A percentile compares a stretch with the other conserved stretches of the same genome.
These are phyloP conservation scores for Gaertneriomyces semiglobifer DNA, from an alignment of 192 early-diverging fungal species.

Conservation along the genomic window DNA sequence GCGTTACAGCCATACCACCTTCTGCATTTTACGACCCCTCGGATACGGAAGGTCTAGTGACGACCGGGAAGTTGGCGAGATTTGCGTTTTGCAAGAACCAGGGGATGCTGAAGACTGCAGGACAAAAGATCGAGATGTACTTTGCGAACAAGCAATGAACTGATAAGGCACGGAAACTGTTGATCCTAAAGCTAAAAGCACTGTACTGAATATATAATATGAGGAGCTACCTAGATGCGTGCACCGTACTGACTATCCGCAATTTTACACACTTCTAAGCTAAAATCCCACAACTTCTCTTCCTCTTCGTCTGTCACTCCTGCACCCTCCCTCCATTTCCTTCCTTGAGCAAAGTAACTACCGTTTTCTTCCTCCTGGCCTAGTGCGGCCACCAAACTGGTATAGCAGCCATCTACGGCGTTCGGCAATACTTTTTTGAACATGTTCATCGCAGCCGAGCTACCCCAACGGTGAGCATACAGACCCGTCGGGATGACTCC, in stretches of 20 bases:
- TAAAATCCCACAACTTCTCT: constrained; percentile 9
- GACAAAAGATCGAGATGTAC: constrained; percentile 31
- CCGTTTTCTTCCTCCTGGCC: neutral
- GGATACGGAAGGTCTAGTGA: constrained; percentile 13
- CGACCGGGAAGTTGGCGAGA: constrained; percentile 70
- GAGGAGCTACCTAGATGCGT: too few relatives aligned
- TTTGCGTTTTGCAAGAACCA: constrained; percentile 94
- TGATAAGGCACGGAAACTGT: too few relatives aligned
- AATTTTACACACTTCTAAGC: neutral
- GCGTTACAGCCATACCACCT: constrained; percentile 89
- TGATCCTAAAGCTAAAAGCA: too few relatives aligned
- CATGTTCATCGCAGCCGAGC: neutral
- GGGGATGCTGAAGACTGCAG: constrained; percentile 74
- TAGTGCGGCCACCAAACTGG: neutral
- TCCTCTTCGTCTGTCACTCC: constrained; percentile 3
- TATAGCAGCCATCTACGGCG: neutral
- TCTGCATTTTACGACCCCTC: constrained; percentile 75
- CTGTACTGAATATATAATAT: too few relatives aligned
- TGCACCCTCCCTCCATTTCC: neutral
- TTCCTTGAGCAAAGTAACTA: neutral
- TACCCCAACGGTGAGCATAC: neutral
- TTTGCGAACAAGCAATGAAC: too few relatives aligned
- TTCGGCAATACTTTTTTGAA: neutral
- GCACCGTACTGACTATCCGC: too few relatives aligned
- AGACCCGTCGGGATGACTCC: constrained; percentile 31